Percentiles rank a stretch among this genome's conserved stretches.
Evolutionary conservation across 345 rosid genomes (phyloP).

Genomic region (Citrus maxima): DNA sequence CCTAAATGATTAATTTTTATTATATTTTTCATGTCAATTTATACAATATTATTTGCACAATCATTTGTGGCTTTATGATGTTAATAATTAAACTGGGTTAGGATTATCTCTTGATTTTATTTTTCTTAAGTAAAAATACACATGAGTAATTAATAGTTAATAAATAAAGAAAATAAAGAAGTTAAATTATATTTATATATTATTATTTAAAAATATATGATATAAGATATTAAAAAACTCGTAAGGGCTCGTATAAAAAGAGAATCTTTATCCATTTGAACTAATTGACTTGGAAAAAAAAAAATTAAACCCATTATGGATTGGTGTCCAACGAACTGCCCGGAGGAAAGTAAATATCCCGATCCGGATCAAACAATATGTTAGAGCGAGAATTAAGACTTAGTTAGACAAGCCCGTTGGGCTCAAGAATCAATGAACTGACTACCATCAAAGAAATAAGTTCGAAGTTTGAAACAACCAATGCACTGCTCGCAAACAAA

Average conservation of each 20-base stretch:
- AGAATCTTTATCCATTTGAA: no score
- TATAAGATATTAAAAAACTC: rapidly evolving
- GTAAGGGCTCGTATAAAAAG: rapidly evolving
- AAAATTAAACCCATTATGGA: no score
- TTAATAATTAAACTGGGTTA: no score
- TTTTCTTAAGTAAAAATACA: rapidly evolving
- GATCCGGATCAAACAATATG: neutral
- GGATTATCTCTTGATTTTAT: no score
- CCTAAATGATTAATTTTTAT: no score
- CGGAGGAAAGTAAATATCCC: neutral
- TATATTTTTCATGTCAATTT: no score
- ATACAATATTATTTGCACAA: no score
- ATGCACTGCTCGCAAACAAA: neutral
- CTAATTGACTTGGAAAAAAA: no score
- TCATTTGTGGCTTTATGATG: no score
- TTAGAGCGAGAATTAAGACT: neutral
- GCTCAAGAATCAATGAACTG: slow-evolving; percentile 13
- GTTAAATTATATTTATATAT: no score
- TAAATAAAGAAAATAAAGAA: no score
- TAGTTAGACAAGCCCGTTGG: slow-evolving; percentile 17
- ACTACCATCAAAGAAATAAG: neutral
- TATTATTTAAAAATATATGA: no score
- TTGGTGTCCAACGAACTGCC: neutral
- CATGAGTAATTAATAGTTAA: rapidly evolving
- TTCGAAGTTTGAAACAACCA: neutral